These are phyloP conservation scores for Scheffersomyces lignicola DNA, from an alignment of 1,139 yeast genomes.

Conservation along the genomic window DNA sequence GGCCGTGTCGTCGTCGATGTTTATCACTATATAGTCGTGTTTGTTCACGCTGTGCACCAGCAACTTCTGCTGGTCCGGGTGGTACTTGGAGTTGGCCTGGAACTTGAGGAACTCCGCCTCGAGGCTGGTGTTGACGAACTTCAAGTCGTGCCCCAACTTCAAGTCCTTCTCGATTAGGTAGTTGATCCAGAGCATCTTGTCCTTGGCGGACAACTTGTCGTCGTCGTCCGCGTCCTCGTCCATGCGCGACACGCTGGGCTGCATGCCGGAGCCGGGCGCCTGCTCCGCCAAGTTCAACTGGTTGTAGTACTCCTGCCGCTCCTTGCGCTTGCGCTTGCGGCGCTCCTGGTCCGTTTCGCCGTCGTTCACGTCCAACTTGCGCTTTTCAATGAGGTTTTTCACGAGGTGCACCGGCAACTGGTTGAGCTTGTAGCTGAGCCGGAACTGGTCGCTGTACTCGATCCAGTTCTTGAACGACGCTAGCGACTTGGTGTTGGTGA, in stretches of 20 bases:
- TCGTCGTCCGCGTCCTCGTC: conserved; percentile 34
- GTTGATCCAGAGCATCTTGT: conserved; percentile 39
- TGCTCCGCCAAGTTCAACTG: conserved; percentile 27
- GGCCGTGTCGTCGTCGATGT: conserved; percentile 14
- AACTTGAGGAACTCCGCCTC: conserved; percentile 27
- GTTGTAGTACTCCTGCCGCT: conserved; percentile 42
- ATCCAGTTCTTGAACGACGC: conserved; percentile 41
- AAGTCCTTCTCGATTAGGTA: conserved; percentile 46
- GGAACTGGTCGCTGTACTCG: conserved; percentile 26
- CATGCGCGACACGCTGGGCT: not conserved
- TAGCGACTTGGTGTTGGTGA: conserved; percentile 33
- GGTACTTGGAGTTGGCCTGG: conserved; percentile 30
- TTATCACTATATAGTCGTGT: conserved; percentile 29
- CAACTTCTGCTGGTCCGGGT: conserved; percentile 29
- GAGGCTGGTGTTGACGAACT: conserved; percentile 35
- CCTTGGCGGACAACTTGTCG: conserved; percentile 25
- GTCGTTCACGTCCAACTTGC: conserved; percentile 32
- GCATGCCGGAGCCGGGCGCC: conserved; percentile 8
- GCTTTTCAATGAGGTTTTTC: conserved; percentile 38
- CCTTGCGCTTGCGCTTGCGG: conserved; percentile 23
- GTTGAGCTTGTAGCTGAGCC: conserved; percentile 27
- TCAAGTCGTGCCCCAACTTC: conserved; percentile 43
- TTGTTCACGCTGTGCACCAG: conserved; percentile 26
- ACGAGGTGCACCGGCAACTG: conserved; percentile 33
- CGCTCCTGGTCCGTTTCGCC: conserved; percentile 30